Evolutionary conservation across 148 eudicot species (phyloP).

Genomic region (Fagopyrum esculentum): DNA sequence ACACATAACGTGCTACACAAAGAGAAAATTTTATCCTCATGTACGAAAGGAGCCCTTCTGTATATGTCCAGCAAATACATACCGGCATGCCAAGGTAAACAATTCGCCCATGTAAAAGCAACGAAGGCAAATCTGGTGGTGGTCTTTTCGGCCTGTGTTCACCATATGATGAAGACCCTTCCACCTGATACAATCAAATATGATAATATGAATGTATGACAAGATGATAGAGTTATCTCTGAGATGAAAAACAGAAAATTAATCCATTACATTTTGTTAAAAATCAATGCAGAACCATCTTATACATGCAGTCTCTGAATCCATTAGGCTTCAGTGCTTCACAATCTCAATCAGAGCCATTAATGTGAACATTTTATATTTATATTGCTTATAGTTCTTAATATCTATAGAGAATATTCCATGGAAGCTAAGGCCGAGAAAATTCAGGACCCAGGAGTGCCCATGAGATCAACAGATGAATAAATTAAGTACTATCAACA

Average conservation of each 20-base stretch:
- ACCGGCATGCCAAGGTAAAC: constrained; percentile 87
- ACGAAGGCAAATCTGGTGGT: constrained; percentile 87
- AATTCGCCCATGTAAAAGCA: constrained; percentile 64
- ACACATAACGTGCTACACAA: background rate
- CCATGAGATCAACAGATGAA: background rate
- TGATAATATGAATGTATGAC: constrained; percentile 5
- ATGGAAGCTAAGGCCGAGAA: background rate
- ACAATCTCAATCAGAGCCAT: background rate
- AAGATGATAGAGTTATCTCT: background rate
- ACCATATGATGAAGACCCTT: constrained; percentile 56
- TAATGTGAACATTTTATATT: background rate
- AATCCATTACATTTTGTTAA: no score
- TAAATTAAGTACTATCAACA: background rate
- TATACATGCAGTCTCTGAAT: background rate
- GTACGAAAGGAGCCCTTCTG: background rate
- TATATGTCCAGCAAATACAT: constrained; percentile 20
- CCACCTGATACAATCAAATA: constrained; percentile 39
- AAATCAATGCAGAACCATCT: no score
- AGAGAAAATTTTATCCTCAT: background rate
- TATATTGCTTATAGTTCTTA: background rate
- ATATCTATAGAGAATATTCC: background rate
- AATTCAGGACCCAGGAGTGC: background rate
- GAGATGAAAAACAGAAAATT: background rate
- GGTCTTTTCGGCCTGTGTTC: constrained; percentile 68
- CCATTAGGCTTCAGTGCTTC: background rate